phyloP scores from a whole-genome alignment of 2,329 filamentous ascomycete species.

The Pseudogymnoascus sp. region DNA sequence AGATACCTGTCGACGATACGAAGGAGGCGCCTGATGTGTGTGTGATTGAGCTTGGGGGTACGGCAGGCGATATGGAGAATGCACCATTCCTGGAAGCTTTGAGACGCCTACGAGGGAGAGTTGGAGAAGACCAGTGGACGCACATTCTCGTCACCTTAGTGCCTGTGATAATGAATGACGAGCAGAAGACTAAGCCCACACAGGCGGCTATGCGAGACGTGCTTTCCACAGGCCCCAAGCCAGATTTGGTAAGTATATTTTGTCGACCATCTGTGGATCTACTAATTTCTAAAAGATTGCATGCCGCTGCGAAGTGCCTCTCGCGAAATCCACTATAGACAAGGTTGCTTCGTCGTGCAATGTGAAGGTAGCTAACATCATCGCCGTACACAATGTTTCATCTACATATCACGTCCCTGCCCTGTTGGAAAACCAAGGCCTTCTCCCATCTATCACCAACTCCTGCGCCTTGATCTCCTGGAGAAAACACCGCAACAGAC shows the following conservation, averaged over 20 bases:
- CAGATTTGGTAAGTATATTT: constrained; percentile 52
- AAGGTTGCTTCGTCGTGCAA: constrained; percentile 90
- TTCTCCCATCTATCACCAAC: constrained; percentile 57
- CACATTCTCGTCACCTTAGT: constrained; percentile 87
- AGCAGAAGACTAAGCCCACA: constrained; percentile 96
- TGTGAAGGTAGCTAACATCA: constrained; percentile 74
- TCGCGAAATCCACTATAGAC: constrained; percentile 66
- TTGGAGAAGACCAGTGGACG: constrained; percentile 72
- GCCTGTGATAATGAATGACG: constrained; percentile 51
- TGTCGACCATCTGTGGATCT: constrained; percentile 11
- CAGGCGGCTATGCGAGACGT: constrained; percentile 82
- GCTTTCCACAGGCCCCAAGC: constrained; percentile 60
- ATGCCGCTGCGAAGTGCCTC: constrained; percentile 77
- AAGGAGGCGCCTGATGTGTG: constrained; percentile 81
- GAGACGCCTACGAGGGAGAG: constrained; percentile 65
- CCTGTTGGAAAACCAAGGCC: constrained; percentile 73
- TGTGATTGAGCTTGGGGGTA: constrained; percentile 61
- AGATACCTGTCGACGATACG: constrained; percentile 79
- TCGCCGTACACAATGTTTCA: constrained; percentile 79
- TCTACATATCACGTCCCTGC: constrained; percentile 92
- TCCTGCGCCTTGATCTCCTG: constrained; percentile 58
- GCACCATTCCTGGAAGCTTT: constrained; percentile 84
- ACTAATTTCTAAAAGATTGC: constrained; percentile 56
- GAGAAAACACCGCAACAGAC: constrained; percentile 46
- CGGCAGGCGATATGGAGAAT: constrained; percentile 75